These are phyloP conservation scores for Dictyostelium discoideum DNA, from an alignment of 78 protist species.

Conservation along the genomic window DNA sequence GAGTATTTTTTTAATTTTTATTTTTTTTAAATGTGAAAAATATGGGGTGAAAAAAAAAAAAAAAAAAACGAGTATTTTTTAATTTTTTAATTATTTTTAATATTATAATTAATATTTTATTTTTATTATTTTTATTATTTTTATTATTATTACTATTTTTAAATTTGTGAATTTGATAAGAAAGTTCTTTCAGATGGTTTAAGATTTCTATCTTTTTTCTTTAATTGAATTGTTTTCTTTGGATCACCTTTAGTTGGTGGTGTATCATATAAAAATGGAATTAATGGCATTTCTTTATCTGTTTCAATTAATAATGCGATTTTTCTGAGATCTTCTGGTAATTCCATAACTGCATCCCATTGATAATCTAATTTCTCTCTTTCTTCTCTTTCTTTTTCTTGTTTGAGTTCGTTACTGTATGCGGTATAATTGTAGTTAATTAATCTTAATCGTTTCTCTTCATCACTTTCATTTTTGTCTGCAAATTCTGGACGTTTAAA, in stretches of 20 bases:
- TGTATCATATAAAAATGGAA: conserved; percentile 25
- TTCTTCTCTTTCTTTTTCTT: conserved; percentile 26
- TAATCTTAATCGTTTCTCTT: conserved; percentile 15
- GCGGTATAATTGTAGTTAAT: background rate
- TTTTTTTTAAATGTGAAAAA: too few species aligned
- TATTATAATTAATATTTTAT: background rate
- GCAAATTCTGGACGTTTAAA: conserved; percentile 26
- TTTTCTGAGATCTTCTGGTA: conserved; percentile 73
- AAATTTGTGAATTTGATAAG: background rate
- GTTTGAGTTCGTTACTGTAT: background rate
- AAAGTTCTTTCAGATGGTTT: conserved; percentile 39
- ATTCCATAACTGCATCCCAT: conserved; percentile 68
- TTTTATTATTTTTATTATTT: background rate
- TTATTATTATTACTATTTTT: background rate
- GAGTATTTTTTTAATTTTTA: background rate
- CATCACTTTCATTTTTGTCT: background rate
- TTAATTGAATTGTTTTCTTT: conserved; percentile 14
- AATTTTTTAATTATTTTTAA: too few species aligned
- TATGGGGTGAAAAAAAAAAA: too few species aligned
- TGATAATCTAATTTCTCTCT: background rate
- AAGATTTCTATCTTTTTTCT: conserved; percentile 24
- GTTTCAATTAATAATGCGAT: conserved; percentile 59
- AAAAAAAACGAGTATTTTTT: background rate
- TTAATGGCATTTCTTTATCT: conserved; percentile 51
- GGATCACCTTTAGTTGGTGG: conserved; percentile 55